Evolutionary conservation across 1,139 yeast genomes (phyloP), one percentile per base, ranked within the genome.

Genomic region (Yamadazyma blattariae): DNA sequence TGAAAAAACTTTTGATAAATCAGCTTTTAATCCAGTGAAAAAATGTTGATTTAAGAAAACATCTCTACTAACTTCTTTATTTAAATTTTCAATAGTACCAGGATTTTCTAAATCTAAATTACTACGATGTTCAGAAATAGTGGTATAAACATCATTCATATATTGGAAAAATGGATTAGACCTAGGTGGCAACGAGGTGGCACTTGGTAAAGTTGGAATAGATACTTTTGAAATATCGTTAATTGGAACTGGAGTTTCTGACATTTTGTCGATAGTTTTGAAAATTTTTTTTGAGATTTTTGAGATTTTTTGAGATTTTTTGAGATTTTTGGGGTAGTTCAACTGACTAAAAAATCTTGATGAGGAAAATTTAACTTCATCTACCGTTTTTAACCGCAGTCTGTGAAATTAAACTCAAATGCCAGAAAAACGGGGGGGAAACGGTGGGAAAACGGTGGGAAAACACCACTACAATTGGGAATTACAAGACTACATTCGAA

Each of bases 1-100:
- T 47, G 86, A 71, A 57, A 94, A 88, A 18, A 92, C 89, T 74
- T 92, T 92, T 70, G 88, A 87, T 54, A 92, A 77, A 61, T 92
- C 98, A 40, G 98, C 98, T 62, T 96, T 84, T 56, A 94, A 77
- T 42, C 99, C 99, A 32, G 96, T 85, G 77, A 92, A 92, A 64
- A 83, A 82, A 69, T 87, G 86, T 59, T 89, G 95, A 59, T 76
- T 80, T 56, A 89, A 76, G 59, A 92, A 88, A 26, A 90, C 97
- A 60, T 90, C 97, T 64, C 92, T 82, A 47, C 90, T 70, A 39
- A 89, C 96, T 66, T 92, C 98, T 67, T 88, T 88, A 71, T 80
- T 84, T 61, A 92, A 72, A 70, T 89, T 88, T 70, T 92, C 98
- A 60, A 88, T 79, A 46, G 96, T 84, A 49, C 97, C 98, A 36